Conservation (phyloP, 2,329 filamentous ascomycete species). For the Drechslerella stenobrocha region DNA sequence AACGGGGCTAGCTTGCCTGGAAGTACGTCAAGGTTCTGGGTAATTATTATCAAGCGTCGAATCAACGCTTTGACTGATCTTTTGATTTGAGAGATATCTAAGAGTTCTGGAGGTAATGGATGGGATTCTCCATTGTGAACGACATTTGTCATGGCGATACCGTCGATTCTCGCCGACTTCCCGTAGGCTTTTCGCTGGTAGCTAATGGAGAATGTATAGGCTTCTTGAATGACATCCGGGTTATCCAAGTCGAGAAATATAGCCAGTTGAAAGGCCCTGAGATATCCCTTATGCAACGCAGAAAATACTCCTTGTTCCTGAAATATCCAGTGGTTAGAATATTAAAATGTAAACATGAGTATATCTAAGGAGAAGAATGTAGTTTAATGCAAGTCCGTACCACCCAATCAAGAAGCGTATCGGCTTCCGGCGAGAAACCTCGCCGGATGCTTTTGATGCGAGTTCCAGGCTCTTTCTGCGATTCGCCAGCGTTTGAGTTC, state of each 20-base stretch:
- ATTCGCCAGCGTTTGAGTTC: constrained; percentile 25
- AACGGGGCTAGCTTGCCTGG: constrained; percentile 48
- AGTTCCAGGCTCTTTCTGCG: constrained; percentile 45
- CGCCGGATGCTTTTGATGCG: constrained; percentile 51
- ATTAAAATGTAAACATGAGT: neutral
- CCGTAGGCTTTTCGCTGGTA: constrained; percentile 48
- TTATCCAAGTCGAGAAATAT: constrained; percentile 52
- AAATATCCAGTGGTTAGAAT: neutral
- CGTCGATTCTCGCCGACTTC: constrained; percentile 24
- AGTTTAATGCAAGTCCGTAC: constrained; percentile 29
- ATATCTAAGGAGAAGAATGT: neutral
- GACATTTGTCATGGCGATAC: constrained; percentile 13
- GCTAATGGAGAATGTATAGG: constrained; percentile 53
- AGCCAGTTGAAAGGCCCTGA: constrained; percentile 52
- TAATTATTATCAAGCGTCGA: constrained; percentile 51
- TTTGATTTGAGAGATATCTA: constrained; percentile 21
- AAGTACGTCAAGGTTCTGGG: constrained; percentile 51
- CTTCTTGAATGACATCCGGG: constrained; percentile 52
- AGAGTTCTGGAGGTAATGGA: constrained; percentile 4
- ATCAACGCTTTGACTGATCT: constrained; percentile 50
- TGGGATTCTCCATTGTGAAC: constrained; percentile 13
- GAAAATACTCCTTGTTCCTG: constrained; percentile 53
- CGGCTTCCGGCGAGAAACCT: constrained; percentile 50
- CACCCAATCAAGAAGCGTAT: constrained; percentile 52
- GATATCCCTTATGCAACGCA: constrained; percentile 51